These are phyloP conservation scores for Rhodomyrtus tomentosa DNA, from an alignment of 345 rosid species.

Conservation along the genomic window DNA sequence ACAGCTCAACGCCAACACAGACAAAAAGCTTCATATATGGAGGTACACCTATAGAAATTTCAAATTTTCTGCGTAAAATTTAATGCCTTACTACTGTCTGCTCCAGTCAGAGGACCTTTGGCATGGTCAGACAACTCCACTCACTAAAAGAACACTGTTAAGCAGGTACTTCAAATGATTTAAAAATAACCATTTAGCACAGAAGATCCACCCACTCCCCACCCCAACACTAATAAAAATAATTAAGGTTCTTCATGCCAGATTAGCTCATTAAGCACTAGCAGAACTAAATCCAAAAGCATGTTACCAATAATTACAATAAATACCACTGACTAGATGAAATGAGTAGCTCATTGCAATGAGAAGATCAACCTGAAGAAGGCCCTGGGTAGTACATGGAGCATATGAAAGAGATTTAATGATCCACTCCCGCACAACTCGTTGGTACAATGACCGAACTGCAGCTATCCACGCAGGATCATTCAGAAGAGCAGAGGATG, in stretches of 20 bases:
- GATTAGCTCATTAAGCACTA: too few species aligned
- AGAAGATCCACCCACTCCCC: not conserved
- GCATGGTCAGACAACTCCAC: not conserved
- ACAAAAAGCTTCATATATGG: not conserved
- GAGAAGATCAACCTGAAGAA: conserved; percentile 66
- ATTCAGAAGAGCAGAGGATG: conserved; percentile 52
- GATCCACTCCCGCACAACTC: conserved; percentile 84
- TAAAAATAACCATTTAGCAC: not conserved
- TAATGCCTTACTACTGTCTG: not conserved
- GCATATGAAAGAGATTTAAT: conserved; percentile 82
- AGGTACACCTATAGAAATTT: not conserved
- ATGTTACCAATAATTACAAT: not conserved
- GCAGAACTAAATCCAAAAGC: not conserved
- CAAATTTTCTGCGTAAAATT: not conserved
- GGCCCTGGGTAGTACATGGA: conserved; percentile 98
- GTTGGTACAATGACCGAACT: conserved; percentile 78
- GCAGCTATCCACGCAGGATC: conserved; percentile 83
- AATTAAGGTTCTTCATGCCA: not conserved
- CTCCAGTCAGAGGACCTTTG: not conserved
- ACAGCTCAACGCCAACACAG: not conserved
- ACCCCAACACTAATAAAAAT: not conserved
- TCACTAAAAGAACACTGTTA: not conserved
- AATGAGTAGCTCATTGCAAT: not conserved
- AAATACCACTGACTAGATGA: not conserved
- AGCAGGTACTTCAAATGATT: not conserved